Percentiles rank a stretch among this genome's conserved stretches.
These are phyloP conservation scores for Pichia kluyveri DNA, from an alignment of 805 yeast species.

Conservation along the genomic window DNA sequence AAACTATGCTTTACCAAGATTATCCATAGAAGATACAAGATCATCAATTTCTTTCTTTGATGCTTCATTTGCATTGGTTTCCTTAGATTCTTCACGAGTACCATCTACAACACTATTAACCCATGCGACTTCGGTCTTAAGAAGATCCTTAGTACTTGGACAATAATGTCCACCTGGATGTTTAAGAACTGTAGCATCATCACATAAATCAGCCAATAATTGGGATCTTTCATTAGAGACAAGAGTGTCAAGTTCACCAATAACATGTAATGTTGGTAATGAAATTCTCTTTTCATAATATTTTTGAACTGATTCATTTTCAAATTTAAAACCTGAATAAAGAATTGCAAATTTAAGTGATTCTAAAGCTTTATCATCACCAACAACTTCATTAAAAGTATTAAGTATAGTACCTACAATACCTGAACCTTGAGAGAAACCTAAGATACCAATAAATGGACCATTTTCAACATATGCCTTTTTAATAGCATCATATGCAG, in stretches of 20 bases:
- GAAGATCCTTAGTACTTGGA: conserved; percentile 62
- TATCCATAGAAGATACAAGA: conserved; percentile 20
- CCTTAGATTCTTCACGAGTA: conserved; percentile 5
- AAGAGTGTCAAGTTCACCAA: conserved; percentile 82
- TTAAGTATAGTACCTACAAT: conserved; percentile 63
- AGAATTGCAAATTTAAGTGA: conserved; percentile 63
- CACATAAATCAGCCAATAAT: conserved; percentile 48
- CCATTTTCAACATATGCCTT: conserved; percentile 47
- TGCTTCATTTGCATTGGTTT: conserved; percentile 1
- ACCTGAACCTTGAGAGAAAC: conserved; percentile 95
- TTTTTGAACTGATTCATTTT: conserved; percentile 19
- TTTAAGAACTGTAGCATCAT: conserved; percentile 38
- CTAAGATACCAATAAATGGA: conserved; percentile 83
- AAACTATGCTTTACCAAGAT: conserved; percentile 21
- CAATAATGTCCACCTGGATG: conserved; percentile 98
- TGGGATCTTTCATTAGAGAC: conserved; percentile 67
- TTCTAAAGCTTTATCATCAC: conserved; percentile 32
- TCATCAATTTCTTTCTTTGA: conserved; percentile 17
- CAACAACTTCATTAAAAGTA: conserved; percentile 44
- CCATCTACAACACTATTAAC: conserved; percentile 18
- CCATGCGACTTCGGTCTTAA: conserved; percentile 28
- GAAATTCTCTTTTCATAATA: conserved; percentile 22
- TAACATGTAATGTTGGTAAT: conserved; percentile 55
- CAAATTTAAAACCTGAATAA: conserved; percentile 51
- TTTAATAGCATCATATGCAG: conserved; percentile 42